Evolutionary conservation across 768 basidiomycete genomes (phyloP).

Genomic region (Cubamyces lactineus): DNA sequence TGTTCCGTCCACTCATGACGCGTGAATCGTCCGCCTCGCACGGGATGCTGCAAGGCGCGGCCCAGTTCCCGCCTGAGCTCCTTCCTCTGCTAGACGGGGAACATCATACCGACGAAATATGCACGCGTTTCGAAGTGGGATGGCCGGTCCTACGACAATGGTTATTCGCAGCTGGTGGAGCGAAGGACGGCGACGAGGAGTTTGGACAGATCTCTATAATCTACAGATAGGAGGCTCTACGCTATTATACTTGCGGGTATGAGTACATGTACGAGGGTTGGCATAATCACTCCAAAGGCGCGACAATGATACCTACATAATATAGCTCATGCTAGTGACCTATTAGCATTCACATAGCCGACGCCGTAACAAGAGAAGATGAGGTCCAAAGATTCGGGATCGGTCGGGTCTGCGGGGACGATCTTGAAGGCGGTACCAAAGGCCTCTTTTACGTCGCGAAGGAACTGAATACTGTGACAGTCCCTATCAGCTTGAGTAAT

Average conservation of each 20-base stretch:
- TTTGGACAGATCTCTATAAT: constrained; percentile 80
- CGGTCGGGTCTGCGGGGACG: constrained; percentile 56
- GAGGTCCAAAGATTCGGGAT: constrained; percentile 59
- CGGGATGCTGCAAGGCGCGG: constrained; percentile 19
- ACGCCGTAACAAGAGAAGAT: constrained; percentile 90
- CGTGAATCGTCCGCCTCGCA: constrained; percentile 62
- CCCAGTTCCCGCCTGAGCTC: constrained; percentile 61
- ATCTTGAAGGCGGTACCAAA: constrained; percentile 97
- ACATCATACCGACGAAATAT: constrained; percentile 91
- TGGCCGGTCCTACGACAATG: constrained; percentile 83
- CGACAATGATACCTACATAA: not conserved
- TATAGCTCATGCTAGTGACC: constrained; percentile 59
- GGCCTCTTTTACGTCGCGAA: constrained; percentile 78
- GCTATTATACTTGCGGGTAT: constrained; percentile 15
- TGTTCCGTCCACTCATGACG: constrained; percentile 51
- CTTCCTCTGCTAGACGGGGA: constrained; percentile 76
- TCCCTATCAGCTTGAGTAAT: not conserved
- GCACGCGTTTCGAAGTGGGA: constrained; percentile 77
- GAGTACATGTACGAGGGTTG: not conserved
- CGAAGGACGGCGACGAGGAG: constrained; percentile 59
- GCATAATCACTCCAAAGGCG: not conserved
- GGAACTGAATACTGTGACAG: constrained; percentile 77
- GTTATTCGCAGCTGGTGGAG: constrained; percentile 62
- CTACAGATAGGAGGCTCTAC: constrained; percentile 50
- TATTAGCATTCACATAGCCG: constrained; percentile 89